These are phyloP conservation scores for Aureobasidium sp. DNA, from an alignment of 2,329 filamentous ascomycete species.

Conservation along the genomic window DNA sequence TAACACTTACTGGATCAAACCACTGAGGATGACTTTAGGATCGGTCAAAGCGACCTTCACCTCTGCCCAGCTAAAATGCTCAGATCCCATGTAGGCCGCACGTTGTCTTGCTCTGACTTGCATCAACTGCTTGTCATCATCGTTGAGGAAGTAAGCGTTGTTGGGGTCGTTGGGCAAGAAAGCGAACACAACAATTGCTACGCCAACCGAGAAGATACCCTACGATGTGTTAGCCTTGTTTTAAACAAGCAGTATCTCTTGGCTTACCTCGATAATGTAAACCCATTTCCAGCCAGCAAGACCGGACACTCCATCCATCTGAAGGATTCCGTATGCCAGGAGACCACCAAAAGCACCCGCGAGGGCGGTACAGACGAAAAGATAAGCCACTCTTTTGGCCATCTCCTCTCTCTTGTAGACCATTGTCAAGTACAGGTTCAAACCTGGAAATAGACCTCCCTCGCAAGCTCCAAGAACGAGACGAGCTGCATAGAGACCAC, in stretches of 20 bases:
- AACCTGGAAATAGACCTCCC: conserved; percentile 19
- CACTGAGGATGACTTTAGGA: conserved; percentile 42
- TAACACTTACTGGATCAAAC: not conserved
- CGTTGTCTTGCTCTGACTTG: conserved; percentile 36
- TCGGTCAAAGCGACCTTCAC: conserved; percentile 40
- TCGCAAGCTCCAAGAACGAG: conserved; percentile 21
- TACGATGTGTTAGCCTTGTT: not conserved
- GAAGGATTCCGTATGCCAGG: conserved; percentile 26
- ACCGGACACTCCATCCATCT: conserved; percentile 22
- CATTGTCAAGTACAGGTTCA: conserved; percentile 28
- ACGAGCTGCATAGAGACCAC: conserved; percentile 32
- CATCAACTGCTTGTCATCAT: conserved; percentile 43
- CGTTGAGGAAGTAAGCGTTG: conserved; percentile 36
- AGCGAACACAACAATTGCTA: conserved; percentile 18
- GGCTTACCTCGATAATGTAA: conserved; percentile 22
- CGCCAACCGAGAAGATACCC: conserved; percentile 21
- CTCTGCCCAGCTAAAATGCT: conserved; percentile 44
- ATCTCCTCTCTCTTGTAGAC: conserved; percentile 37
- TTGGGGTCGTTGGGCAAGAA: conserved; percentile 35
- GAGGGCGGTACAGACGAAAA: conserved; percentile 33
- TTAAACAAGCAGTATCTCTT: too few species aligned
- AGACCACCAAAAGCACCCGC: conserved; percentile 35
- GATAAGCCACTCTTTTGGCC: conserved; percentile 33
- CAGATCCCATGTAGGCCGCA: conserved; percentile 41
- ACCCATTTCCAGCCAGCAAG: conserved; percentile 26